Evolutionary conservation across 2,329 filamentous ascomycete species (phyloP), one percentile per base, ranked within the genome.

Genomic region (Fusarium zealandicum): DNA sequence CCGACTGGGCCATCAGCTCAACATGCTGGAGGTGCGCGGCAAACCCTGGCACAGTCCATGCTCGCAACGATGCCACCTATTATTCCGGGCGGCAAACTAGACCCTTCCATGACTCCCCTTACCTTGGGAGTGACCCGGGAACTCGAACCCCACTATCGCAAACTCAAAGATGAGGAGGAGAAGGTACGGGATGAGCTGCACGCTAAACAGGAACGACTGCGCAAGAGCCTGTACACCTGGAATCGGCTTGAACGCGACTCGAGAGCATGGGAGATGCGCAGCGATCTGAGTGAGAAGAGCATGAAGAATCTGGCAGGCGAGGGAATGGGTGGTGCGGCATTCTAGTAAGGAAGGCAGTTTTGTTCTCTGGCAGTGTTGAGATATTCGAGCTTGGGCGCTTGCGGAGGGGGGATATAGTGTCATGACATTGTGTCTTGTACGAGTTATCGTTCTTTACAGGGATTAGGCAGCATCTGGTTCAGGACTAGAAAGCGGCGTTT

Each of bases 141-240:
- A 36, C 70, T 84, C 13, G 81, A 84, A 57, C 69, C 76, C n/a
- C 81, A 84, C 67, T 80, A 78, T 60, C 74, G 76, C 28, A 81
- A 81, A 53, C 74, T 85, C 10, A 77, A 76, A 52, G 82, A 85
- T 32, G 83, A 86, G 38, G 83, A 85, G 64, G 83, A 85, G 67
- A 80, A 79, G 57, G 64, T 84, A 30, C 76, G 83, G 2, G 77
- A 81, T 35, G 83, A 86, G 46, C 70, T 83, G 25, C 75, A 78
- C 16, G 64, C 63, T 18, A 83, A 82, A 66, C 79, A 85, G 63
- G 83, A 85, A 35, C 78, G 78, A 57, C 70, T 85, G 32, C 75
- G 82, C 25, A 80, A 78, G 70, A 81, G 76, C 49, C 71, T 86
- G 31, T 76, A 78, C 37, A 63, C 75, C 22, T 86, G 82, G 80